These are phyloP conservation scores for Russula earlei DNA, from an alignment of 768 basidiomycete species.

Conservation along the genomic window DNA sequence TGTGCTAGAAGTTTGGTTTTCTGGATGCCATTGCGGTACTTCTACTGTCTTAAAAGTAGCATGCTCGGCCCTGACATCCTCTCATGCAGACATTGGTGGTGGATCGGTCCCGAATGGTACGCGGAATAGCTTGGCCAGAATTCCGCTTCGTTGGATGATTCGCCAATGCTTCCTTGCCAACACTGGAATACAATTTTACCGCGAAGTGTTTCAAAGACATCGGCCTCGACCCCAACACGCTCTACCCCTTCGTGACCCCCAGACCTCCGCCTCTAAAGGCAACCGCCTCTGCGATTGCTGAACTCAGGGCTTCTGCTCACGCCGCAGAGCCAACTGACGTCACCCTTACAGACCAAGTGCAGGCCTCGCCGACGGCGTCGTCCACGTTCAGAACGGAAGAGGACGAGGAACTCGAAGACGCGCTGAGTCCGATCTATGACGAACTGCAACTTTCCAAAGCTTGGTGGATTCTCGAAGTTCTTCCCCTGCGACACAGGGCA, in stretches of 20 bases:
- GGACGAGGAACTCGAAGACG: slow-evolving; percentile 54
- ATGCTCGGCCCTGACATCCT: background rate
- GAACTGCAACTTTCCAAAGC: slow-evolving; percentile 36
- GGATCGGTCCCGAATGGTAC: slow-evolving; percentile 52
- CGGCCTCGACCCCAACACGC: slow-evolving; percentile 25
- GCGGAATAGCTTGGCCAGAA: slow-evolving; percentile 53
- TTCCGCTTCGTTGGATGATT: slow-evolving; percentile 54
- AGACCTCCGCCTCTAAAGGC: slow-evolving; percentile 17
- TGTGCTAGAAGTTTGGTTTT: slow-evolving; percentile 74
- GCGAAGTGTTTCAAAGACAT: slow-evolving; percentile 25
- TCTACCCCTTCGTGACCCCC: slow-evolving; percentile 23
- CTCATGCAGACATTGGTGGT: slow-evolving; percentile 56
- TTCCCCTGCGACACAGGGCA: slow-evolving; percentile 22
- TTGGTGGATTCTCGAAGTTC: slow-evolving; percentile 63
- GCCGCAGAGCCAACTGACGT: slow-evolving; percentile 4
- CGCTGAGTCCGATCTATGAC: slow-evolving; percentile 44
- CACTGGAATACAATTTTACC: slow-evolving; percentile 33
- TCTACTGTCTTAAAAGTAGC: background rate
- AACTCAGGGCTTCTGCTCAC: background rate
- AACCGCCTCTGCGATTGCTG: background rate
- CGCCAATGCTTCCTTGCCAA: slow-evolving; percentile 42
- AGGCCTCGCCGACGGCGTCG: slow-evolving; percentile 15
- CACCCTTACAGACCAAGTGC: slow-evolving; percentile 16
- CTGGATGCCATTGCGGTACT: slow-evolving; percentile 64
- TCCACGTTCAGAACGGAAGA: slow-evolving; percentile 37